Evolutionary conservation across 2,329 filamentous ascomycete genomes (phyloP).

Genomic region (Aureobasidium mangrovei): DNA sequence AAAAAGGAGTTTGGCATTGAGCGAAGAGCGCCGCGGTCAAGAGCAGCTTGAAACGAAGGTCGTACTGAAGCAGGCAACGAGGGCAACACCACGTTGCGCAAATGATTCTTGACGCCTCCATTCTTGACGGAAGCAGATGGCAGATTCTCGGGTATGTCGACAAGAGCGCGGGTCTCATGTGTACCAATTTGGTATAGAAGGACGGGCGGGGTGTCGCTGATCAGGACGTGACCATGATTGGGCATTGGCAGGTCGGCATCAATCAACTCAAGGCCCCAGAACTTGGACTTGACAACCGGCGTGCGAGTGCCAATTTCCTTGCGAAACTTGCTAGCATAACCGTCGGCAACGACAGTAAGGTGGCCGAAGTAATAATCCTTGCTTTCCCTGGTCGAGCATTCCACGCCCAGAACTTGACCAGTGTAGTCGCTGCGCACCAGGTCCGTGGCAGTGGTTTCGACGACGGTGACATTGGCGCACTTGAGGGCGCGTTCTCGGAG

Average conservation of each 20-base stretch:
- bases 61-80: conserved; percentile 62
- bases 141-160: conserved; percentile 75
- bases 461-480: conserved; percentile 76
- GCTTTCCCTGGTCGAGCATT: conserved; percentile 53
- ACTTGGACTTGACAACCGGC: conserved; percentile 71
- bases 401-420: conserved; percentile 72
- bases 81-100: conserved; percentile 71
- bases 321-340: conserved; percentile 86
- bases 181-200: conserved; percentile 96
- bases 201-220: conserved; percentile 67
- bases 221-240: conserved; percentile 77
- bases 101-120: conserved; percentile 79
- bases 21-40: conserved; percentile 68
- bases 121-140: conserved; percentile 62
- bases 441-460: conserved; percentile 78
- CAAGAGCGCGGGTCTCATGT: conserved; percentile 80
- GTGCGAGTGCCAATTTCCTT: conserved; percentile 61
- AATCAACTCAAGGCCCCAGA: conserved; percentile 87
- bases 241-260: conserved; percentile 71
- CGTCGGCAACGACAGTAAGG: conserved; percentile 83
- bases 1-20: conserved; percentile 97
- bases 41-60: conserved; percentile 64
- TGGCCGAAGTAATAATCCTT: conserved; percentile 75
- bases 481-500: conserved; percentile 65
- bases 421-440: conserved; percentile 62